Evolutionary conservation across 1,284 basidiomycete species (phyloP).

Genomic region (Marasmius fiardii): DNA sequence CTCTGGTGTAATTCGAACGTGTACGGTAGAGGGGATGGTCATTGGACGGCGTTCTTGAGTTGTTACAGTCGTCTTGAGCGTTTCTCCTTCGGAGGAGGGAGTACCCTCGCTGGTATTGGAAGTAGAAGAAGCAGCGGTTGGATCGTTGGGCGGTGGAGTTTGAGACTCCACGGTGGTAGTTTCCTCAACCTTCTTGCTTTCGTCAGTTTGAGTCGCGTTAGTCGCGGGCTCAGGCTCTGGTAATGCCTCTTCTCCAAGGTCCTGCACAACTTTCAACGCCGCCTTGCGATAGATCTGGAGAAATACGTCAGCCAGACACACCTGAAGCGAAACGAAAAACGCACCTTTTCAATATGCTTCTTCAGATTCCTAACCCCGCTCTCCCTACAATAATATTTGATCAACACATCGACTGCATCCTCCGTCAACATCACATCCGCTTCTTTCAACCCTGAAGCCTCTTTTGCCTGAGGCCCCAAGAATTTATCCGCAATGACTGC

Average conservation of each 20-base stretch:
- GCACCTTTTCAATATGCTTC: slow-evolving; percentile 94
- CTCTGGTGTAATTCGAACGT: slow-evolving; percentile 80
- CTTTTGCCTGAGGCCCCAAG: slow-evolving; percentile 93
- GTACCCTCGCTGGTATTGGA: slow-evolving; percentile 7
- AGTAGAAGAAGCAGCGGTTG: slow-evolving; percentile 10
- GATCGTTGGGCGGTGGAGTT: slow-evolving; percentile 25
- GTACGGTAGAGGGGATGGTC: slow-evolving; percentile 76
- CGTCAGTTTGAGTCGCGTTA: neutral
- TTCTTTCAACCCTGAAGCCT: slow-evolving; percentile 82
- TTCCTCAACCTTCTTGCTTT: too few relatives aligned
- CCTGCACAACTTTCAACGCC: slow-evolving; percentile 88
- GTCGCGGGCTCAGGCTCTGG: slow-evolving; percentile 55
- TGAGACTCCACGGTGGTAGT: slow-evolving; percentile 35
- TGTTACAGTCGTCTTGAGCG: slow-evolving; percentile 49
- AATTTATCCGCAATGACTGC: slow-evolving; percentile 89
- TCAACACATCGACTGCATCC: slow-evolving; percentile 85
- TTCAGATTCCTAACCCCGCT: slow-evolving; percentile 94
- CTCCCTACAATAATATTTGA: slow-evolving; percentile 97
- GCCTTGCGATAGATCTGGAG: slow-evolving; percentile 96
- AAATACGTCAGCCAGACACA: too few relatives aligned
- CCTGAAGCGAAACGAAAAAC: too few relatives aligned
- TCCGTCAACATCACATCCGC: slow-evolving; percentile 79
- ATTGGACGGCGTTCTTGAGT: slow-evolving; percentile 82
- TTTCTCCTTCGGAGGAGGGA: neutral
- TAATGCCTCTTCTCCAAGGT: slow-evolving; percentile 86